Base-by-base conservation (phyloP, 1,284 basidiomycete species). In the Agroathelia rolfsii region DNA sequence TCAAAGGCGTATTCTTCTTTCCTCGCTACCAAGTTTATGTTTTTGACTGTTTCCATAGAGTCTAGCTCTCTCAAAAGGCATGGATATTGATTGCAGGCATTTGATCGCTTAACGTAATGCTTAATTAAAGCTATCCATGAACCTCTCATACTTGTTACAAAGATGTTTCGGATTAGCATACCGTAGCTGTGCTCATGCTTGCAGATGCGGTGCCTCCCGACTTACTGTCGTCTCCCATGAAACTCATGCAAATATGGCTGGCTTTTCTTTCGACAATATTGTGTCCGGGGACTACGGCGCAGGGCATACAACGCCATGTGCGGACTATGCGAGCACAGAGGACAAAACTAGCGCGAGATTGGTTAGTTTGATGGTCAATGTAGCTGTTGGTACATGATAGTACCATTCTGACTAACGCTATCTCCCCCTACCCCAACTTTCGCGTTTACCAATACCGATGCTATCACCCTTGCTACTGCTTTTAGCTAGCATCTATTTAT, bases 21-120 rank as follows among this genome's bases (percentile, higher is more conserved):
- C n/a, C n/a, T n/a, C n/a, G n/a, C n/a, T n/a, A n/a, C n/a, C n/a
- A n/a, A n/a, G n/a, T n/a, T n/a, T n/a, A n/a, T n/a, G n/a, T n/a
- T n/a, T n/a, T n/a, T n/a, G n/a, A n/a, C n/a, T n/a, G n/a, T n/a
- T n/a, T n/a, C n/a, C n/a, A n/a, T n/a, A n/a, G n/a, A n/a, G n/a
- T n/a, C n/a, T n/a, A n/a, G n/a, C n/a, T n/a, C n/a, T n/a, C n/a
- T n/a, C n/a, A n/a, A n/a, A n/a, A n/a, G n/a, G n/a, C n/a, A n/a
- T n/a, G n/a, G n/a, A n/a, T n/a, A n/a, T n/a, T n/a, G n/a, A n/a
- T n/a, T n/a, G n/a, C n/a, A n/a, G n/a, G 73, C 80, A 0, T 68
- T 71, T 12, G 82, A 77, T 51, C 72, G 76, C 4, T 77, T 75
- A 7, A 72, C 76, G 5, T 80, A 74, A 70, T 57, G 77, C 12